Evolutionary conservation across 108 stramenopile genomes (phyloP), one percentile per base, ranked within the genome.

Genomic region (Nitzschia palea): DNA sequence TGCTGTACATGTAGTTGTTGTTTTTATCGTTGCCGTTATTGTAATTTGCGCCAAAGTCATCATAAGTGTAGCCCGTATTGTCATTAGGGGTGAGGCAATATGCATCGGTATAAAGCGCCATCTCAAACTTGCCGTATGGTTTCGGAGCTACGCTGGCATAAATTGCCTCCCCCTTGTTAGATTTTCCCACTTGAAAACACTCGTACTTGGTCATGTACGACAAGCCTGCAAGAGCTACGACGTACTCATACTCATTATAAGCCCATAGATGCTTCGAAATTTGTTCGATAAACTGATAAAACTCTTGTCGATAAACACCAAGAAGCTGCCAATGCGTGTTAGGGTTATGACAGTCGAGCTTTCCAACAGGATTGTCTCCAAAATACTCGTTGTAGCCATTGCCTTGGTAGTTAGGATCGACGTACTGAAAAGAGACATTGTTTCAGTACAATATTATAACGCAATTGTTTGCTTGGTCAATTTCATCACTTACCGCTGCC

Each of bases 251-350:
- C n/a, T 90, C 92, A 59, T 88, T 80, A 69, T 90, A 83, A 42
- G 87, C 87, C 91, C 92, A 94, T 62, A 94, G 69, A 70, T 94
- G 92, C 67, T 94, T 94, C 17, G 89, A 90, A 62, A 94, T 90
- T 73, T 94, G 92, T 73, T 94, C 92, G 69, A 90, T 85, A 71
- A 70, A 94, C 62, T 94, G 92, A 74, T 94, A 94, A 50, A 88
- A 87, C 58, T 94, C 92, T 67, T 94, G 89, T 15, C 89, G 80
- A 79, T 90, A 94, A n/a, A 90, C 86, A 14, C 92, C 92, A 32
- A 93, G 47, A 50, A 93, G 75, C 44, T 81, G 36, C 92, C 92
- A 93, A 25, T 81, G 66, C 18, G 86, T 80, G 34, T 86, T 84
- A 15, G 87, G 87, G n/a, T 72, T 76, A 72, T 90, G 89, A 65